Evolutionary conservation across 2,329 filamentous ascomycete genomes (phyloP).

Genomic region (Trichoderma brevicompactum): DNA sequence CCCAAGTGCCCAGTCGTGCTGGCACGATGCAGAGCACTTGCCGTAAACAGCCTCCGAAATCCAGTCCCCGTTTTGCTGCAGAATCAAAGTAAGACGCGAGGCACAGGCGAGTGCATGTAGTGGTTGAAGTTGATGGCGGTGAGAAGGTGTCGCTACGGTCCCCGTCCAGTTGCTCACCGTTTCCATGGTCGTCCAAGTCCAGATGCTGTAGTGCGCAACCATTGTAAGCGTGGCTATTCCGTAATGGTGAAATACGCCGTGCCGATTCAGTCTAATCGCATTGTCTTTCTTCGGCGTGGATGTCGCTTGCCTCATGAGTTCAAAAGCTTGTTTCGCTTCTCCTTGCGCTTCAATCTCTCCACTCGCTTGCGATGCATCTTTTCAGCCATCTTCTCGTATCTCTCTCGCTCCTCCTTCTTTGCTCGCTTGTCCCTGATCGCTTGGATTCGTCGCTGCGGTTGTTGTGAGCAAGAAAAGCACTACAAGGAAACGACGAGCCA

Average conservation of each 20-base stretch:
- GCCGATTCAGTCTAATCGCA: constrained; percentile 9
- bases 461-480: constrained; percentile 18
- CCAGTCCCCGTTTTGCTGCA: constrained; percentile 1
- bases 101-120: background rate
- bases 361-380: constrained; percentile 98
- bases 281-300: constrained; percentile 11
- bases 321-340: constrained; percentile 91
- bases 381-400: constrained; percentile 91
- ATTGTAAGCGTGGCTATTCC: background rate
- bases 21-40: background rate
- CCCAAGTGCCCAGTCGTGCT: background rate
- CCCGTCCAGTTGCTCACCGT: constrained; percentile 4
- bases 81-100: background rate
- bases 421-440: constrained; percentile 82
- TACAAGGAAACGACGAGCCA: background rate
- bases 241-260: background rate
- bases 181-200: background rate
- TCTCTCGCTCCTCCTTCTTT: constrained; percentile 89
- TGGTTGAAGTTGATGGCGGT: constrained; percentile 13
- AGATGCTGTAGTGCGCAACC: background rate
- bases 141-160: constrained; percentile 11
- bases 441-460: constrained; percentile 69
- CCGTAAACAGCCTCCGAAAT: background rate
- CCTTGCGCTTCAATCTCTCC: constrained; percentile 88
- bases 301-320: constrained; percentile 57